Evolutionary conservation across 2,329 filamentous ascomycete species (phyloP), one percentile per base, ranked within the genome.

Genomic region (Sarocladium brachiariae): DNA sequence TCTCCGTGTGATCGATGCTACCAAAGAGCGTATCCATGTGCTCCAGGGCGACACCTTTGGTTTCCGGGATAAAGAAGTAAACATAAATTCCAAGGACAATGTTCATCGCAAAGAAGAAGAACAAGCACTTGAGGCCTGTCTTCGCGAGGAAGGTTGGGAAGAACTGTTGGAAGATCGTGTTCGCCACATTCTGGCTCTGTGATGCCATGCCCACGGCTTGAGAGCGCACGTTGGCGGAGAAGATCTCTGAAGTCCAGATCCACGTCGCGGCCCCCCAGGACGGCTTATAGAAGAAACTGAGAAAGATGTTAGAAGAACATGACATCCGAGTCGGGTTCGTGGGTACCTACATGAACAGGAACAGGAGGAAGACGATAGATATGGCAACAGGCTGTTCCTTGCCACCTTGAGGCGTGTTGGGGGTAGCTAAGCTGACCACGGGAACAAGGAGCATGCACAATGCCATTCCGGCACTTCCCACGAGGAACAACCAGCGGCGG

Each of bases 181-280:
- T 84, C 61, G 81, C 81, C 49, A 86, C 77, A 61, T 86, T 81
- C 55, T 81, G 78, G 54, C 71, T 77, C 59, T 81, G 73, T 33
- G 70, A 72, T 54, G 67, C 81, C 83, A 86, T 86, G 51, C 81
- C 83, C 13, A 86, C 81, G 31, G 83, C 83, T 62, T 86, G 83
- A 4, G 82, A 80, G 52, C 83, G 80, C n/a, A 86, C 78, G 63
- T 86, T 86, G 78, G 84, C 83, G 50, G 76, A 81, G 70, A 86
- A 86, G 53, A 86, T 71, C 57, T 86, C 83, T 2, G 80, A 75
- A 0, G 83, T 86, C 77, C 79, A 86, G 62, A 86, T 86, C 83
- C 83, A 87, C 16, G 81, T 78, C 4, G 81, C 85, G 2, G 82
- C 82, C 48, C 82, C 82, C 81, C 82, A 86, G 1, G 79, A 83